phyloP scores from a whole-genome alignment of 305 asterid genomes.

The Ajuga reptans region DNA sequence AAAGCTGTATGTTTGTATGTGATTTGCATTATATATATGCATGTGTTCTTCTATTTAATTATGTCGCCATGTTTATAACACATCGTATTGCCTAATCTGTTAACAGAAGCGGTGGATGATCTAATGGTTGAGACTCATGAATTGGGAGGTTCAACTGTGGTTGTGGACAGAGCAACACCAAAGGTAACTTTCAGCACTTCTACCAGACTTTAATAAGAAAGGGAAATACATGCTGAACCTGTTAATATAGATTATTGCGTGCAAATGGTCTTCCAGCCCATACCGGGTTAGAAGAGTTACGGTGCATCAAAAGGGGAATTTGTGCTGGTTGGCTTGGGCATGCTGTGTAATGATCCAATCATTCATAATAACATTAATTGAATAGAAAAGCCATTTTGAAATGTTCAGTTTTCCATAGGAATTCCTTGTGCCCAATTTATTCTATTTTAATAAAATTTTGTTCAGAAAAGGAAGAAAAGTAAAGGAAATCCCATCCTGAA shows the following conservation, averaged over 20 bases:
- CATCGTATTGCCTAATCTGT: slow-evolving; percentile 19
- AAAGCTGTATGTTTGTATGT: not conserved
- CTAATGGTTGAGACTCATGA: slow-evolving; percentile 86
- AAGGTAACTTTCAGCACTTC: slow-evolving; percentile 40
- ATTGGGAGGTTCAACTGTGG: slow-evolving; percentile 84
- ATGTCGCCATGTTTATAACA: not conserved
- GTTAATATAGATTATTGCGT: not conserved
- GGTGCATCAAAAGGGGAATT: not conserved
- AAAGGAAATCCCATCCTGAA: not conserved
- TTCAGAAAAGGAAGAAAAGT: too few relatives aligned
- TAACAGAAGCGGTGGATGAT: slow-evolving; percentile 90
- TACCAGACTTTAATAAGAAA: not conserved
- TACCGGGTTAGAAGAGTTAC: not conserved
- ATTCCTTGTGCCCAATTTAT: too few relatives aligned
- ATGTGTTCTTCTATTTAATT: not conserved
- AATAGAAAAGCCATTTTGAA: not conserved
- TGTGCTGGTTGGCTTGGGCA: not conserved
- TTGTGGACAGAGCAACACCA: slow-evolving; percentile 97
- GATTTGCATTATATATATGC: not conserved
- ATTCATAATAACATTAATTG: not conserved
- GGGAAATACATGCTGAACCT: not conserved
- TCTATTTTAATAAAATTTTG: too few relatives aligned
- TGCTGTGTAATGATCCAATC: not conserved
- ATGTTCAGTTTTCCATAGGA: too few relatives aligned
- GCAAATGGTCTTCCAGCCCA: not conserved